Conservation (phyloP, 305 asterid species). For the Striga hermonthica region DNA sequence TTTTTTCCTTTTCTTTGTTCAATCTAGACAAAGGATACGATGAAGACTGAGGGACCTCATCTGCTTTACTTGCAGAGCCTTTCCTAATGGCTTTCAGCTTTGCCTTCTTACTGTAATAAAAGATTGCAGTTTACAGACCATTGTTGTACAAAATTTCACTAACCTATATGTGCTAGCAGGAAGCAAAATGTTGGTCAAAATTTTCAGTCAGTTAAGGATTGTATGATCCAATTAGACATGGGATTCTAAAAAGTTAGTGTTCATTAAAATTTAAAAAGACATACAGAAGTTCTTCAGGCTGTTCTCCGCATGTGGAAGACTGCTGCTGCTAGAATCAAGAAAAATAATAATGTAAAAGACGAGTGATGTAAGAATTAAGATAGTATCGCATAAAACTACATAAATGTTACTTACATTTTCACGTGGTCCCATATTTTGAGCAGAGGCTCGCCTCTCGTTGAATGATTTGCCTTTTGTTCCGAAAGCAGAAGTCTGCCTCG, state of each 20-base stretch:
- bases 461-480: slow-evolving; percentile 48
- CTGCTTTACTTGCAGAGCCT: slow-evolving; percentile 45
- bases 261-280: too few relatives aligned
- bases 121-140: slow-evolving; percentile 34
- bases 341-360: slow-evolving; percentile 22
- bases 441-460: slow-evolving; percentile 41
- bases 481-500: slow-evolving; percentile 36
- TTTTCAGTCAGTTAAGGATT: background rate
- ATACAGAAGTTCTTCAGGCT: slow-evolving; percentile 51
- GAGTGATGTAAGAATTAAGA: too few relatives aligned
- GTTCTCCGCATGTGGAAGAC: slow-evolving; percentile 49
- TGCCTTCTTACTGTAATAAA: slow-evolving; percentile 53
- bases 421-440: slow-evolving; percentile 34
- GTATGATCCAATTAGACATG: background rate
- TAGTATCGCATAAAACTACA: background rate
- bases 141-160: slow-evolving; percentile 13
- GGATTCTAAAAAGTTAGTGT: slow-evolving; percentile 12
- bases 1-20: background rate
- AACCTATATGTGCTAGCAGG: background rate
- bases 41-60: slow-evolving; percentile 44
- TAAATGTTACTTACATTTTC: slow-evolving; percentile 20
- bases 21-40: slow-evolving; percentile 50
- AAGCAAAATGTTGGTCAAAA: background rate
- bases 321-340: slow-evolving; percentile 44
- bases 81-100: slow-evolving; percentile 47